Conservation (phyloP, 176 grass and related monocot species). For the Avena insularis region DNA sequence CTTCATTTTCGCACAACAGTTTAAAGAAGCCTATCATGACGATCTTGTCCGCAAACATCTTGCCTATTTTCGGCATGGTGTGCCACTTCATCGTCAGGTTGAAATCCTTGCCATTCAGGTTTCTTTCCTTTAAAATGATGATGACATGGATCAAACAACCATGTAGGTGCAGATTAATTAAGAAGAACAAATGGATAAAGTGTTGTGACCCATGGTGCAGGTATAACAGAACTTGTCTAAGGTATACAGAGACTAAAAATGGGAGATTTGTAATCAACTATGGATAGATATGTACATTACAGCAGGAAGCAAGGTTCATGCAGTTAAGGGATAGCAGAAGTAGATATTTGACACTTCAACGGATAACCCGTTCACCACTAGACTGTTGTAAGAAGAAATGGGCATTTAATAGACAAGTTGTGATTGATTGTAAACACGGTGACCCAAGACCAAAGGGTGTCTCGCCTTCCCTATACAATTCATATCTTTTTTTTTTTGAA, state of each 20-base stretch:
- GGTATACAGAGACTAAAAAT: no score
- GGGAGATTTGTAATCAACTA: neutral
- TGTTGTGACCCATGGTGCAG: no score
- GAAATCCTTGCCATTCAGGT: constrained; percentile 72
- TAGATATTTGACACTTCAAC: neutral
- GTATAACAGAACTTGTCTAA: no score
- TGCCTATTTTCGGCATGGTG: constrained; percentile 95
- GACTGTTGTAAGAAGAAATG: neutral
- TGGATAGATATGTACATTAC: neutral
- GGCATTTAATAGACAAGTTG: neutral
- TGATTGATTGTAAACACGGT: no score
- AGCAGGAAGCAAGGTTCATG: neutral
- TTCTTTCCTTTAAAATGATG: constrained; percentile 58
- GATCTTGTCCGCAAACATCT: constrained; percentile 99
- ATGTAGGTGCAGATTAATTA: no score
- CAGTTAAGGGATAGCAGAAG: neutral
- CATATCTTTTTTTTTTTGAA: no score
- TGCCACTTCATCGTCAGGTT: constrained; percentile 99
- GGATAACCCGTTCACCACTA: neutral
- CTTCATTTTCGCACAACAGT: no score
- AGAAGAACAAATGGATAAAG: no score
- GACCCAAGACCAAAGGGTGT: no score
- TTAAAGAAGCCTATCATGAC: constrained; percentile 62
- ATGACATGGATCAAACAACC: no score
- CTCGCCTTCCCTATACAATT: no score